Percentiles rank a stretch among this genome's conserved stretches.
These are phyloP conservation scores for Yamadazyma oceani DNA, from an alignment of 1,139 yeast species.

Conservation along the genomic window DNA sequence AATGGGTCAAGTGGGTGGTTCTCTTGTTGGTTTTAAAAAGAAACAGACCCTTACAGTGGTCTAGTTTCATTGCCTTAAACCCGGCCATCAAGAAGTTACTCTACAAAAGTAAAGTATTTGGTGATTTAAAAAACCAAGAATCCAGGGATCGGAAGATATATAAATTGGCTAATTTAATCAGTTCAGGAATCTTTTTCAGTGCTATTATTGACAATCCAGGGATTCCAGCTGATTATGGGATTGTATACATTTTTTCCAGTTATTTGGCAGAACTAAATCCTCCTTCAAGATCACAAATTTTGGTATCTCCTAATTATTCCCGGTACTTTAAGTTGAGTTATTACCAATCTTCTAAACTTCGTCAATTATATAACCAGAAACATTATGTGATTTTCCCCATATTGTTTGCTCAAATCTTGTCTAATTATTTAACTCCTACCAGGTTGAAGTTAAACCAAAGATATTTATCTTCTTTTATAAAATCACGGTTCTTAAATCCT, in stretches of 20 bases:
- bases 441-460: conserved; percentile 36
- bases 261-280: conserved; percentile 38
- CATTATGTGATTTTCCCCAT: conserved; percentile 36
- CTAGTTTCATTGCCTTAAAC: conserved; percentile 35
- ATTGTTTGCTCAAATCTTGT: conserved; percentile 41
- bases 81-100: conserved; percentile 25
- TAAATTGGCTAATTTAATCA: conserved; percentile 28
- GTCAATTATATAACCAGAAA: conserved; percentile 30
- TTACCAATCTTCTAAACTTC: conserved; percentile 21
- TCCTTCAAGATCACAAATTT: conserved; percentile 32
- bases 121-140: background rate
- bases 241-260: conserved; percentile 35
- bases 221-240: conserved; percentile 42
- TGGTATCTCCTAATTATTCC: conserved; percentile 29
- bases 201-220: conserved; percentile 29
- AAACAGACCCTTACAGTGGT: conserved; percentile 29
- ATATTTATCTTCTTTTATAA: conserved; percentile 36
- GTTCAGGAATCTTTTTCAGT: conserved; percentile 29
- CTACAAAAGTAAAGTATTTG: background rate
- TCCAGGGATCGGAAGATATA: conserved; percentile 6
- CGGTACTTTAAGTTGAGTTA: conserved; percentile 27
- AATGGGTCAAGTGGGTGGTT: conserved; percentile 34
- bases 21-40: conserved; percentile 26
- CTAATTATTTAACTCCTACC: conserved; percentile 46
- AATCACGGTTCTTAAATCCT: conserved; percentile 36